Base-by-base conservation (phyloP, 192 early-diverging fungal species). In the Backusella circina region DNA sequence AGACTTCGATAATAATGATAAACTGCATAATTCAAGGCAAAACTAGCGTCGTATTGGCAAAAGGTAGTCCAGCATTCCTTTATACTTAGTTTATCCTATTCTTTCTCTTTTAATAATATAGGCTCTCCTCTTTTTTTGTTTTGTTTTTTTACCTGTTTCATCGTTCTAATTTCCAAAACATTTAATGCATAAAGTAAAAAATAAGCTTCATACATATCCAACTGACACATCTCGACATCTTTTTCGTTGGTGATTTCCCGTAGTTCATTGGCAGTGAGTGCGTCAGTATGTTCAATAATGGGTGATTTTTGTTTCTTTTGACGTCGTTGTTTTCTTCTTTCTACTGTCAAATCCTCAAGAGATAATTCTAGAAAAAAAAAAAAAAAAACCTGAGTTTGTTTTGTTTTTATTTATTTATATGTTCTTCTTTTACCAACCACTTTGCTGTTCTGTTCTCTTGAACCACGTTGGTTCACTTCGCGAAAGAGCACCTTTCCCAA, bases 1-100 rank as follows among this genome's bases (percentile, higher is more conserved):
- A 84, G 85, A 33, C 90, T 88, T 8, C 93, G 85, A 77, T 93
- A 97, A 79, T 95, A 88, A 71, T 93, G 93, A 79, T 95, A 97
- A 0, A 88, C 94, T 1, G 89, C 90, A 79, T 96, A 95, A 35
- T 83, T 79, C 1, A 90, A 76, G 12, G 83, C 83, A 78, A 95
- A 94, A 2, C 80, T 12, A 5, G 26, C 1, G 10, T 65, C 33
- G 28, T 18, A 4, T 10, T 41, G 23, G 44, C 37, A 36, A 44
- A 74, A 74, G 10, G 36, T 15, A 18, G n/a, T 2, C 72, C 72
- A 74, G 26, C 72, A 74, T 26, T 74, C 61, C 6, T 31, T 41
- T n/a, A 74, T 65, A 16, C 61, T 65, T 26, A 66, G 18, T 31
- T 41, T 36, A 18, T 41, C 32, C 72, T 72, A 64, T 4, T 26